Conservation (phyloP, 2,329 filamentous ascomycete species). For the Aspergillus brunneoviolaceus region DNA sequence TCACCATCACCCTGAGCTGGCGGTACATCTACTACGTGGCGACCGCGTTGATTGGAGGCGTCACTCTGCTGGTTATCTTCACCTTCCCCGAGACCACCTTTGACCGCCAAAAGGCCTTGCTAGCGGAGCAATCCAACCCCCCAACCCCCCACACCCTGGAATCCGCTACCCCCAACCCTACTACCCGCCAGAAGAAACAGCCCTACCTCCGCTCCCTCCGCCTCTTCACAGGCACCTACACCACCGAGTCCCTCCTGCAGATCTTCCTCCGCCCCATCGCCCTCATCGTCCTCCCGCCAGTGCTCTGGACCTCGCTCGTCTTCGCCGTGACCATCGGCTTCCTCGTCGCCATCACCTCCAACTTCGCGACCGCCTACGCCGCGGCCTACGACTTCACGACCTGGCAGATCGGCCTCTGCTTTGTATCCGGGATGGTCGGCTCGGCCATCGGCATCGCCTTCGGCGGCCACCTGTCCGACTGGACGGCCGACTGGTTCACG, state of each 20-base stretch:
- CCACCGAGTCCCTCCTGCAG: slow-evolving; percentile 5
- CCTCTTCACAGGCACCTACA: slow-evolving; percentile 4
- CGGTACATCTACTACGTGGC: slow-evolving; percentile 26
- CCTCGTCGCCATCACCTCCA: slow-evolving; percentile 9
- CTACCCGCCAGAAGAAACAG: background rate
- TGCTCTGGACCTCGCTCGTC: slow-evolving; percentile 10
- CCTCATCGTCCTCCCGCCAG: slow-evolving; percentile 5
- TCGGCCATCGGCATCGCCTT: slow-evolving; percentile 4
- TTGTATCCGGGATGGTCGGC: slow-evolving; percentile 3
- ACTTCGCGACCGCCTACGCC: slow-evolving; percentile 9
- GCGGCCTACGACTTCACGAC: slow-evolving; percentile 6
- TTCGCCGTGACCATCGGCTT: slow-evolving; percentile 10
- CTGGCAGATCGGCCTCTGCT: slow-evolving; percentile 11
- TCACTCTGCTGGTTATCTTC: slow-evolving; percentile 4
- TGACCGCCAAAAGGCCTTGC: background rate
- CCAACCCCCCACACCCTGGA: background rate
- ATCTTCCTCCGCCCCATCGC: slow-evolving; percentile 9
- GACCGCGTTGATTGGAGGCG: background rate
- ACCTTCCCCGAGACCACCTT: slow-evolving; percentile 11
- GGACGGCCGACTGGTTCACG: slow-evolving; percentile 8
- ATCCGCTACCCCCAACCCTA: background rate
- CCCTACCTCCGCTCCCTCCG: slow-evolving; percentile 1
- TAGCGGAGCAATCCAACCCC: background rate
- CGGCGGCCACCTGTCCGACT: slow-evolving; percentile 11
- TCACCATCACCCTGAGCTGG: slow-evolving; percentile 37